phyloP scores from a whole-genome alignment of 2,329 filamentous ascomycete genomes.

The Pyrenochaeta sp. region DNA sequence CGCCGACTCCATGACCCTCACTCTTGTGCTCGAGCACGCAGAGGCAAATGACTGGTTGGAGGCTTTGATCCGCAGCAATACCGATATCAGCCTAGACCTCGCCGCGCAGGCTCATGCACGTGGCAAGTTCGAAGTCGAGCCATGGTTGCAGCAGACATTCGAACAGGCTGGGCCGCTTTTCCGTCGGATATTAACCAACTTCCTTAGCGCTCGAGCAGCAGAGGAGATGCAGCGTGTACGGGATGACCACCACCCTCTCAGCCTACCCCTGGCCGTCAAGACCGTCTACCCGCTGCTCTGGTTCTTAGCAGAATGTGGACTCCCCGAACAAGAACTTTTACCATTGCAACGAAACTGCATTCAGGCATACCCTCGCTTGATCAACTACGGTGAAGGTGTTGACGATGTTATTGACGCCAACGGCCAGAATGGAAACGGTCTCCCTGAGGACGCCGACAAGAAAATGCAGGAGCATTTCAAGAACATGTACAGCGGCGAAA shows the following conservation, averaged over 20 bases:
- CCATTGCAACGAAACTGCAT: constrained; percentile 87
- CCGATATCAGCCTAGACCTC: constrained; percentile 86
- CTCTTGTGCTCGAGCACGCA: constrained; percentile 79
- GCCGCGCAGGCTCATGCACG: constrained; percentile 85
- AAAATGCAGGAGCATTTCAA: constrained; percentile 99
- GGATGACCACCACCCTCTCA: constrained; percentile 71
- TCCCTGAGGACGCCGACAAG: constrained; percentile 80
- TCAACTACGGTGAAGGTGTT: constrained; percentile 94
- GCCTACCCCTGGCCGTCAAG: constrained; percentile 81
- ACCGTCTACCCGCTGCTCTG: constrained; percentile 83
- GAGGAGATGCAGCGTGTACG: constrained; percentile 80
- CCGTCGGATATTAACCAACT: constrained; percentile 76
- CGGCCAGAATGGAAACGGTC: constrained; percentile 79
- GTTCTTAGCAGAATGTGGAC: constrained; percentile 70
- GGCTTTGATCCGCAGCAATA: constrained; percentile 78
- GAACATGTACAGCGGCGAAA: constrained; percentile 93
- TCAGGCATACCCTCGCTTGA: constrained; percentile 88
- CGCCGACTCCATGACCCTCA: constrained; percentile 71
- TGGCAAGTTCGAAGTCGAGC: constrained; percentile 78
- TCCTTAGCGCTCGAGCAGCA: constrained; percentile 83
- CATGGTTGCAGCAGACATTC: constrained; percentile 79
- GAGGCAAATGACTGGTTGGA: constrained; percentile 85
- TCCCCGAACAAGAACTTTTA: constrained; percentile 74
- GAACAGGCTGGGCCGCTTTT: constrained; percentile 72
- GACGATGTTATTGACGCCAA: constrained; percentile 92